Percentiles rank a stretch among this genome's conserved stretches.
Evolutionary conservation across 1,139 yeast genomes (phyloP).

Genomic region (Debaryomyces fabryi): DNA sequence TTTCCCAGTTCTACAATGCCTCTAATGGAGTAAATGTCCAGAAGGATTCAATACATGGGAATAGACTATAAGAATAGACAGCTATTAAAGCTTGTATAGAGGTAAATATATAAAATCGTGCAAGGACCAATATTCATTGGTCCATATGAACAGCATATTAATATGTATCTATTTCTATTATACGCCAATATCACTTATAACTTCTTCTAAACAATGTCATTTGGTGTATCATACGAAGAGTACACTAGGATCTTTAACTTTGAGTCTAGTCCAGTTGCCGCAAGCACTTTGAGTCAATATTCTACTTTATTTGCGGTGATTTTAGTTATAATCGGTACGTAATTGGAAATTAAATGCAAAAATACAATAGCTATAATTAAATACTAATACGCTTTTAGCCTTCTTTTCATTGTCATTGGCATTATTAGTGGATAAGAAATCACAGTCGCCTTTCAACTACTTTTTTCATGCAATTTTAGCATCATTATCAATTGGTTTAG

Average conservation of each 20-base stretch:
- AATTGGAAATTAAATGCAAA: neutral
- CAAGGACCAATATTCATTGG: neutral
- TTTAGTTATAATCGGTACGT: slow-evolving; percentile 14
- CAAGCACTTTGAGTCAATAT: slow-evolving; percentile 13
- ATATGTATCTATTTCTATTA: neutral
- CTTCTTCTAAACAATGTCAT: slow-evolving; percentile 18
- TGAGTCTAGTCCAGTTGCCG: slow-evolving; percentile 30
- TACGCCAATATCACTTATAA: neutral
- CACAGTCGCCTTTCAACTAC: slow-evolving; percentile 30
- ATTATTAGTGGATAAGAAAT: slow-evolving; percentile 39
- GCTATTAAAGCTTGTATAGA: too few species aligned
- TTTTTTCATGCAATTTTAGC: slow-evolving; percentile 38
- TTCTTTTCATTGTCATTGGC: slow-evolving; percentile 42
- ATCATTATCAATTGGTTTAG: slow-evolving; percentile 42
- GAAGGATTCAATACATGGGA: too few species aligned
- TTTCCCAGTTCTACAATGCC: slow-evolving; percentile 12
- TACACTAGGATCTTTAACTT: slow-evolving; percentile 25
- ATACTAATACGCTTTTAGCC: slow-evolving; percentile 29
- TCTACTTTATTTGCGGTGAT: slow-evolving; percentile 14
- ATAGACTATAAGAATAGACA: too few species aligned
- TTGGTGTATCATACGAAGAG: slow-evolving; percentile 37
- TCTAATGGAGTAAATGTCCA: too few species aligned
- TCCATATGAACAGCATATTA: slow-evolving; percentile 3
- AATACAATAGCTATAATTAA: neutral
- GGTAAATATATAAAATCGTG: neutral